Percentiles rank a stretch among this genome's conserved stretches.
phyloP scores from a whole-genome alignment of 1,139 yeast genomes.

The Lodderomyces margitis region DNA sequence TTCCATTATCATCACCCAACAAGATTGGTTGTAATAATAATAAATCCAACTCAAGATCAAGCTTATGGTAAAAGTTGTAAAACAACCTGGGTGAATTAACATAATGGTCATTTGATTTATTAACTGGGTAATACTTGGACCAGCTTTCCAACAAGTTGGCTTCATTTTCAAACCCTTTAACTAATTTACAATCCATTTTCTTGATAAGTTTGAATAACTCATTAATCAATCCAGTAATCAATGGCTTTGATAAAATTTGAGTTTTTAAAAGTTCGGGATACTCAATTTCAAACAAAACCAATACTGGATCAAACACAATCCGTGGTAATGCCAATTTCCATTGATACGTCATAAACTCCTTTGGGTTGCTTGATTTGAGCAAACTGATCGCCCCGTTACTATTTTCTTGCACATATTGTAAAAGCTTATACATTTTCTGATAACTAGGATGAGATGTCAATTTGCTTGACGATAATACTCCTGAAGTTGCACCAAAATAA shows the following conservation, averaged over 20 bases:
- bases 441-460: slow-evolving; percentile 20
- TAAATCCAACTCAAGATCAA: slow-evolving; percentile 65
- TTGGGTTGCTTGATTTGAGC: slow-evolving; percentile 49
- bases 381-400: slow-evolving; percentile 36
- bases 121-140: slow-evolving; percentile 43
- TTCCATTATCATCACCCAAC: slow-evolving; percentile 79
- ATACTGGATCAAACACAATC: slow-evolving; percentile 73
- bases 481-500: slow-evolving; percentile 36
- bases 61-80: slow-evolving; percentile 57
- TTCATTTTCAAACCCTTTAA: slow-evolving; percentile 65
- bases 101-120: slow-evolving; percentile 27
- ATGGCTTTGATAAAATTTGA: slow-evolving; percentile 81
- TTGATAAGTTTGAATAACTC: slow-evolving; percentile 74
- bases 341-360: slow-evolving; percentile 69
- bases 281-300: slow-evolving; percentile 70
- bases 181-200: slow-evolving; percentile 74
- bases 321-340: slow-evolving; percentile 84
- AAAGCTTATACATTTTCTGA: slow-evolving; percentile 30
- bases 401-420: slow-evolving; percentile 35
- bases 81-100: slow-evolving; percentile 53
- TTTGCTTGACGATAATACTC: slow-evolving; percentile 7
- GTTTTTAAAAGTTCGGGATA: slow-evolving; percentile 55
- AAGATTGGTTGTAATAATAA: slow-evolving; percentile 80
- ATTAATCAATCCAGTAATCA: slow-evolving; percentile 72
- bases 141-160: slow-evolving; percentile 54